These are phyloP conservation scores for Aspergillus ruber DNA, from an alignment of 2,329 filamentous ascomycete species.

Conservation along the genomic window DNA sequence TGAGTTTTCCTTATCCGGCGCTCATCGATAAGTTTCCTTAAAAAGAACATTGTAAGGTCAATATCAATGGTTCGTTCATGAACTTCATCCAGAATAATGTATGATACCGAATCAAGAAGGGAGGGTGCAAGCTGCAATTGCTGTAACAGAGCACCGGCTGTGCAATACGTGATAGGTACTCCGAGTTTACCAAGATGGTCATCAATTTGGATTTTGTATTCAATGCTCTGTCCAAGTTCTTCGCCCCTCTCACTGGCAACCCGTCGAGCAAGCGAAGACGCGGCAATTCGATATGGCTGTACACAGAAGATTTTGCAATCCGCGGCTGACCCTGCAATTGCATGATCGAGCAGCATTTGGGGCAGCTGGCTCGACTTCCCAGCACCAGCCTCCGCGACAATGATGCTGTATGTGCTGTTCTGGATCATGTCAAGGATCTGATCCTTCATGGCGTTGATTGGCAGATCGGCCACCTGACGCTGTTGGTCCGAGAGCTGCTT, in stretches of 20 bases:
- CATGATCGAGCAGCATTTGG: constrained; percentile 49
- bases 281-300: constrained; percentile 45
- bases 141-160: constrained; percentile 44
- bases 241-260: constrained; percentile 44
- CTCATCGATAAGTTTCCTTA: constrained; percentile 38
- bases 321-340: constrained; percentile 36
- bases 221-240: constrained; percentile 35
- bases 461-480: constrained; percentile 17
- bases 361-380: constrained; percentile 48
- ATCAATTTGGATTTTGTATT: constrained; percentile 44
- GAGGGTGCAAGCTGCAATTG: constrained; percentile 35
- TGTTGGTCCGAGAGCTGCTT: neutral
- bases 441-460: constrained; percentile 33
- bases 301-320: constrained; percentile 46
- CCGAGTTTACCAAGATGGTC: constrained; percentile 22
- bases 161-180: constrained; percentile 45
- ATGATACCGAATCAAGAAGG: constrained; percentile 37
- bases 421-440: constrained; percentile 35
- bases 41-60: constrained; percentile 42
- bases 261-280: constrained; percentile 40
- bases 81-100: constrained; percentile 49
- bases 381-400: constrained; percentile 42
- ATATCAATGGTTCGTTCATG: constrained; percentile 42
- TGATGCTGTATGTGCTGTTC: constrained; percentile 38
- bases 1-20: constrained; percentile 24